These are phyloP conservation scores for Aegilops speltoides DNA, from an alignment of 176 grass and related monocot species.

Conservation along the genomic window DNA sequence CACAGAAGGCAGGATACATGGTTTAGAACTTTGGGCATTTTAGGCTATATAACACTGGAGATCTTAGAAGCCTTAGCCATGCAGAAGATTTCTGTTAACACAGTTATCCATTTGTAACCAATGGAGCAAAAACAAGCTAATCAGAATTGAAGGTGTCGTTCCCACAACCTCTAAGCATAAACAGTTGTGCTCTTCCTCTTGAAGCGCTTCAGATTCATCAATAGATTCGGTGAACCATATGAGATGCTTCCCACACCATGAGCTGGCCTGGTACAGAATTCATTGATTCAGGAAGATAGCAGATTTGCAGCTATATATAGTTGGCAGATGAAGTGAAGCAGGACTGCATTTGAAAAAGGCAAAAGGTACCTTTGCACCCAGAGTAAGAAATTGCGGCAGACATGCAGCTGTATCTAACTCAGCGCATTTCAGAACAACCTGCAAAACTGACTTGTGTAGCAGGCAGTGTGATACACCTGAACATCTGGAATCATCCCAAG, in stretches of 20 bases:
- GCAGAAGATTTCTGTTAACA: neutral
- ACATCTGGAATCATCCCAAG: slow-evolving; percentile 77
- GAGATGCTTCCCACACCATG: slow-evolving; percentile 80
- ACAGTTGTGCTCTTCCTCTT: slow-evolving; percentile 68
- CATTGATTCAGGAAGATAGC: neutral
- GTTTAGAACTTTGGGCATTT: neutral
- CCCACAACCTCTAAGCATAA: slow-evolving; percentile 58
- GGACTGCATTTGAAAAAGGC: neutral
- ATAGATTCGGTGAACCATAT: slow-evolving; percentile 29
- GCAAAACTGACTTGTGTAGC: slow-evolving; percentile 75
- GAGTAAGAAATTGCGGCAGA: slow-evolving; percentile 56
- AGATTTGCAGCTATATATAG: neutral
- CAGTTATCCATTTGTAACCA: neutral
- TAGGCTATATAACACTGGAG: slow-evolving; percentile 26
- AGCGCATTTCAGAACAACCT: slow-evolving; percentile 68
- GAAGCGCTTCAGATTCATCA: slow-evolving; percentile 42
- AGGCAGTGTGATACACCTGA: slow-evolving; percentile 60
- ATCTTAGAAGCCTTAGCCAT: neutral
- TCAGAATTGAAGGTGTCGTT: neutral
- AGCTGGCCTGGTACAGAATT: slow-evolving; percentile 55
- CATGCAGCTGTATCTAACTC: slow-evolving; percentile 38
- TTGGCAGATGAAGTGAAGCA: neutral
- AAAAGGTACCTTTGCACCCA: slow-evolving; percentile 64
- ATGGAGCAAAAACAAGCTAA: slow-evolving; percentile 13
- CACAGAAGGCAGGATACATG: neutral